phyloP scores from a whole-genome alignment of 2,329 filamentous ascomycete genomes.

The Pseudogymnoascus sp. region DNA sequence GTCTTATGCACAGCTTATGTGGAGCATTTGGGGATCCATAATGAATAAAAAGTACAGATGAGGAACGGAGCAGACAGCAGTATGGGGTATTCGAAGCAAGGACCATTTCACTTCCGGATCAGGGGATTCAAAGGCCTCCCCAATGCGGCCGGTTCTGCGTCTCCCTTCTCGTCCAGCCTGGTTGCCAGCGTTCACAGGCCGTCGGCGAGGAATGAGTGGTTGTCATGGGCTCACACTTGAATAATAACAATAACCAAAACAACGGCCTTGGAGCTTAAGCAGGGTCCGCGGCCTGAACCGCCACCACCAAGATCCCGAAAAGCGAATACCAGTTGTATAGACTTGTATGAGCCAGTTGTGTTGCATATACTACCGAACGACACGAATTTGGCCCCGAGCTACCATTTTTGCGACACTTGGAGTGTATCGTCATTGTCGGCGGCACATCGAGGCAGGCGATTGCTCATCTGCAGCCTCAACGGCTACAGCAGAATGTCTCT shows the following conservation, averaged over 20 bases:
- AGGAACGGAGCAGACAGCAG: not conserved
- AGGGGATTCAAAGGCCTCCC: slow-evolving; percentile 7
- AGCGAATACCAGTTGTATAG: not conserved
- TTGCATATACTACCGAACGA: not conserved
- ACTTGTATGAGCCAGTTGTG: not conserved
- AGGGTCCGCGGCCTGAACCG: not conserved
- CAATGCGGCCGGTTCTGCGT: not conserved
- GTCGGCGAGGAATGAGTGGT: not conserved
- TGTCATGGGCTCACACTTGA: not conserved
- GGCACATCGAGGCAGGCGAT: not conserved
- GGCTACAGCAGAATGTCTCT: not conserved
- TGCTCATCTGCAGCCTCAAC: slow-evolving; percentile 6
- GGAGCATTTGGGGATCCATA: not conserved
- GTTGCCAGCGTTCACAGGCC: not conserved
- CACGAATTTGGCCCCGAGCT: not conserved
- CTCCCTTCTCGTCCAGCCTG: not conserved
- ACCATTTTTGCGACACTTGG: not conserved
- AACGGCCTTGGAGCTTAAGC: slow-evolving; percentile 1
- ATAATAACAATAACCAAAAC: not conserved
- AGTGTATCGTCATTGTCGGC: not conserved
- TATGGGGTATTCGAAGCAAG: not conserved
- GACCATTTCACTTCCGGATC: slow-evolving; percentile 7
- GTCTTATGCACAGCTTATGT: slow-evolving; percentile 1
- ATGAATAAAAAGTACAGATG: not conserved
- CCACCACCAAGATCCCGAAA: not conserved